Base-by-base conservation (phyloP, 371 early-diverging fungal genomes). In the Cladochytrium tenue region DNA sequence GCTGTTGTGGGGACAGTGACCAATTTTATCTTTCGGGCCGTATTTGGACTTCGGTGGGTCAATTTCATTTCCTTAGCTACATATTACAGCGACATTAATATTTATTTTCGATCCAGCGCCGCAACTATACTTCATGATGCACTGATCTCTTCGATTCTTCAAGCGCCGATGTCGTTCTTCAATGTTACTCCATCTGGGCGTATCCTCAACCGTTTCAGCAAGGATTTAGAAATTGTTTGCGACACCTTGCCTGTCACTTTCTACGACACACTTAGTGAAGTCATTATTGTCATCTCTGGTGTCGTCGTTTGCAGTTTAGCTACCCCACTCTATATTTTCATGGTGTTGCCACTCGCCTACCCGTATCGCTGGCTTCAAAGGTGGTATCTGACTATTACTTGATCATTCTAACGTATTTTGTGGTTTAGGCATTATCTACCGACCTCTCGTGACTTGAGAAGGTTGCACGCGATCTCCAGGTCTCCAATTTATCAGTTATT, bases 401-500 rank as follows among this genome's bases (percentile, higher is more conserved):
- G n/a, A n/a, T n/a, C n/a, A n/a, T n/a, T n/a, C n/a, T n/a, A n/a
- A n/a, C n/a, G n/a, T n/a, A n/a, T n/a, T n/a, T n/a, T n/a, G n/a
- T n/a, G n/a, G n/a, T 43, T 7, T 20, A 43, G 43, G 20, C 43
- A 43, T 43, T 43, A 43, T 20, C 77, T 92, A 7, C 72, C 76
- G 1, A 80, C 91, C n/a, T 90, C 89, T 0, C 84, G 93, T 32
- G 92, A 94, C 65, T 73, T 93, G 27, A 90, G 90, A 74, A 86
- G 95, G 1, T 77, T 93, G 61, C 91, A 92, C 53, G 87, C 91
- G 2, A 81, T 92, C 13, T 78, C 87, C 1, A 85, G 88, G 15
- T 89, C 90, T 0, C 95, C 95, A 0, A 73, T 93, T 15, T 93
- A 90, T 68, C 84, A 89, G 25, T 87, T 88, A 58, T 90, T 93